phyloP scores from a whole-genome alignment of 257 asterid species.

The Cruciata laevipes region DNA sequence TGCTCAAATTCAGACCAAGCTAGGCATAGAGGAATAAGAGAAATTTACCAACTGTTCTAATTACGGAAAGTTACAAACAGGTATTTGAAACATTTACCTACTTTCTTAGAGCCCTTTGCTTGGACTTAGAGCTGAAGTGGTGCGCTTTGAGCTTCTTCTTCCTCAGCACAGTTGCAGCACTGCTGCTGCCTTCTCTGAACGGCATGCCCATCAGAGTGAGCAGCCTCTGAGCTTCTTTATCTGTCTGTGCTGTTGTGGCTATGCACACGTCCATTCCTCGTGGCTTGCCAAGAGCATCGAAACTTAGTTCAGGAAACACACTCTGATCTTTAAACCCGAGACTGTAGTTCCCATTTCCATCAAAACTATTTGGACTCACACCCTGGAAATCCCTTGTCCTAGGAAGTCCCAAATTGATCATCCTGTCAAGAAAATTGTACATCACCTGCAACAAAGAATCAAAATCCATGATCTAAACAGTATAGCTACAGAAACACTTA shows the following conservation, averaged over 20 bases:
- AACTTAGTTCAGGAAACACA: slow-evolving; percentile 84
- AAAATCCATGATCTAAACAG: not conserved
- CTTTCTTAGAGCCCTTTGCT: slow-evolving; percentile 33
- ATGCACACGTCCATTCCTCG: slow-evolving; percentile 98
- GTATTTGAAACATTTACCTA: slow-evolving; percentile 19
- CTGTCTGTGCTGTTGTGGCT: slow-evolving; percentile 72
- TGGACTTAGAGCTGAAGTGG: slow-evolving; percentile 81
- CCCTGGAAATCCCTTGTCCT: slow-evolving; percentile 94
- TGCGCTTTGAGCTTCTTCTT: slow-evolving; percentile 92
- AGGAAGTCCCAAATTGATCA: slow-evolving; percentile 88
- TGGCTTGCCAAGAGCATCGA: slow-evolving; percentile 65
- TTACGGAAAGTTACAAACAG: not conserved
- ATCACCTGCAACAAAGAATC: slow-evolving; percentile 44
- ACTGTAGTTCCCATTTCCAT: slow-evolving; percentile 91
- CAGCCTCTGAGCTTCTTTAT: slow-evolving; percentile 66
- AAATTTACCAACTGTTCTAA: not conserved
- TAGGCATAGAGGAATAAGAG: not conserved
- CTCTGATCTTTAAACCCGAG: slow-evolving; percentile 82
- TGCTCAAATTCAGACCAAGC: not conserved
- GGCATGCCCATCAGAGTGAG: slow-evolving; percentile 97
- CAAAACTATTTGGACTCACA: slow-evolving; percentile 79
- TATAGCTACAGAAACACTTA: not conserved
- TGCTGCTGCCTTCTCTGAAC: slow-evolving; percentile 60
- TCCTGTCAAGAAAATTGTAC: slow-evolving; percentile 87
- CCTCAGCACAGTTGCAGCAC: slow-evolving; percentile 25